phyloP scores from a whole-genome alignment of 345 rosid genomes.

The Excoecaria agallocha region DNA sequence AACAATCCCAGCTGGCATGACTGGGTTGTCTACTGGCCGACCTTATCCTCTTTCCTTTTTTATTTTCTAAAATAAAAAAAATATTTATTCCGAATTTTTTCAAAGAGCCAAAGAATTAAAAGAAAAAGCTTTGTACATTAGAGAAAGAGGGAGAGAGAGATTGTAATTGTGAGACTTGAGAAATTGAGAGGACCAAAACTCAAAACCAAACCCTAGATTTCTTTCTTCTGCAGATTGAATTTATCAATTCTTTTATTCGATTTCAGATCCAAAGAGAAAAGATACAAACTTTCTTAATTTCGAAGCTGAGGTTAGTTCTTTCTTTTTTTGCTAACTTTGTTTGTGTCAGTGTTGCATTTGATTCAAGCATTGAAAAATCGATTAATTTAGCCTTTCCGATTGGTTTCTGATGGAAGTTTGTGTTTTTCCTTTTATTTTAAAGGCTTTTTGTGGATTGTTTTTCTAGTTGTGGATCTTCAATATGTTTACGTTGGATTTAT shows the following conservation, averaged over 20 bases:
- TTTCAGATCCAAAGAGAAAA: slow-evolving; percentile 31
- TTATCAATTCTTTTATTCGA: not conserved
- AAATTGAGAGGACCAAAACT: slow-evolving; percentile 24
- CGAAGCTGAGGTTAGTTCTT: slow-evolving; percentile 28
- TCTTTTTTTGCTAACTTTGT: not conserved
- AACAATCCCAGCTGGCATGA: slow-evolving; percentile 55
- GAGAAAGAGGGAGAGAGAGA: not conserved
- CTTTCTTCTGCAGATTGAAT: slow-evolving; percentile 20
- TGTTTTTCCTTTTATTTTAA: not conserved
- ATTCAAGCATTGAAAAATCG: slow-evolving; percentile 1
- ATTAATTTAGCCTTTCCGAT: slow-evolving; percentile 4
- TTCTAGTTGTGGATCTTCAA: slow-evolving; percentile 22
- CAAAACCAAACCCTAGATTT: slow-evolving; percentile 48
- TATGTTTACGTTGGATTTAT: slow-evolving; percentile 17
- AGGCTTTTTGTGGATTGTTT: not conserved
- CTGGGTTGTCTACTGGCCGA: slow-evolving; percentile 50
- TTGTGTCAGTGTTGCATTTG: not conserved
- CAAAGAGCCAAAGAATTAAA: slow-evolving; percentile 1
- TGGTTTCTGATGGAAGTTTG: slow-evolving; percentile 5
- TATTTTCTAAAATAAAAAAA: slow-evolving; percentile 12
- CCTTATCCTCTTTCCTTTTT: slow-evolving; percentile 61
- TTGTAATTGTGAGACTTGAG: slow-evolving; percentile 22
- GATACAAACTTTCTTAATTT: slow-evolving; percentile 16
- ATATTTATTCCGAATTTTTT: not conserved
- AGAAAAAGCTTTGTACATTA: not conserved